A percentile compares a stretch with the other conserved stretches of the same genome.
Evolutionary conservation across 352 stramenopile genomes (phyloP).

Genomic region (Globisporangium echinulatum): DNA sequence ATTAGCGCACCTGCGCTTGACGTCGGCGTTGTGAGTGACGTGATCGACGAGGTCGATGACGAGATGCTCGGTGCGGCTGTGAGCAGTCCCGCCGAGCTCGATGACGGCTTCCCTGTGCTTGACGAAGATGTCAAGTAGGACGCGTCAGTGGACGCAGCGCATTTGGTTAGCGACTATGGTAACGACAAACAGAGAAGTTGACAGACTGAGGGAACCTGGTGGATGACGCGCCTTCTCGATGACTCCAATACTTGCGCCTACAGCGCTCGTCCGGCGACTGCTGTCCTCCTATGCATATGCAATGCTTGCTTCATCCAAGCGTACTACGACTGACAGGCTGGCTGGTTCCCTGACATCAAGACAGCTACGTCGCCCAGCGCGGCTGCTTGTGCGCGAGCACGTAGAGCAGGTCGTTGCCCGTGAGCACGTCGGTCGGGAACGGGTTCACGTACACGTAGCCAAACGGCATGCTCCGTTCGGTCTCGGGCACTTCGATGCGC

Average conservation of each 20-base stretch:
- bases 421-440: slow-evolving; percentile 63
- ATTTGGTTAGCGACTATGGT: too few relatives aligned
- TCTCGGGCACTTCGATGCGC: slow-evolving; percentile 53
- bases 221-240: too few relatives aligned
- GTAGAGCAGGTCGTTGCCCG: slow-evolving; percentile 79
- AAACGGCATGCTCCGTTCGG: slow-evolving; percentile 64
- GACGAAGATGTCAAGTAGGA: slow-evolving; percentile 9
- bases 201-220: too few relatives aligned
- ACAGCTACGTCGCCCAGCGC: slow-evolving; percentile 30
- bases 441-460: slow-evolving; percentile 85
- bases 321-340: too few relatives aligned
- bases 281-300: neutral
- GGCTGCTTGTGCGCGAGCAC: slow-evolving; percentile 79
- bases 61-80: neutral
- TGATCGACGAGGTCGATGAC: slow-evolving; percentile 1
- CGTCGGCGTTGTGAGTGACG: slow-evolving; percentile 9
- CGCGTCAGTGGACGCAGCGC: neutral
- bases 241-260: too few relatives aligned
- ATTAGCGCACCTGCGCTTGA: slow-evolving; percentile 1
- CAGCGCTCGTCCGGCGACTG: neutral
- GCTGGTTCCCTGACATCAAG: too few relatives aligned
- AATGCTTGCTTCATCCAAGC: too few relatives aligned
- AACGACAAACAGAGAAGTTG: too few relatives aligned
- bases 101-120: neutral
- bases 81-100: neutral